Percentiles rank a stretch among this genome's conserved stretches.
Conservation (phyloP, 768 basidiomycete genomes). For the Leccinum aurantiacum region DNA sequence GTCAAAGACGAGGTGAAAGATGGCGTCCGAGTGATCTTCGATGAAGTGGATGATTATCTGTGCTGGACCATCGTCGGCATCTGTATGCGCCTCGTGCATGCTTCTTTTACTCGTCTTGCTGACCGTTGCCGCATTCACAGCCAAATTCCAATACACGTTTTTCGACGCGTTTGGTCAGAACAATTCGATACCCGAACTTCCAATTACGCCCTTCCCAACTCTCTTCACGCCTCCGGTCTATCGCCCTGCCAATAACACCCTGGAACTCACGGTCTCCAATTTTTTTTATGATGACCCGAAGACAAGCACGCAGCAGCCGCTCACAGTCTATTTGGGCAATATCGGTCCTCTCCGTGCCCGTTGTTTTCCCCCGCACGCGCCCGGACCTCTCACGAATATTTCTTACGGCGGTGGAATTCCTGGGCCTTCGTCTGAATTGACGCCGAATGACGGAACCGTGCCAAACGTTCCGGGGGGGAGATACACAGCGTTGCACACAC, state of each 20-base stretch:
- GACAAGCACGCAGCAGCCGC: constrained; percentile 60
- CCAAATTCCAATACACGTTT: constrained; percentile 93
- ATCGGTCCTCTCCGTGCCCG: constrained; percentile 82
- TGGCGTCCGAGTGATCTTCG: constrained; percentile 69
- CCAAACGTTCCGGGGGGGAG: constrained; percentile 39
- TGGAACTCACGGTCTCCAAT: constrained; percentile 85
- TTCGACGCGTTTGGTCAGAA: constrained; percentile 87
- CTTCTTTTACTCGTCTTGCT: constrained; percentile 13
- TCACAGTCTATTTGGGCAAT: constrained; percentile 88
- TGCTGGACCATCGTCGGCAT: constrained; percentile 97
- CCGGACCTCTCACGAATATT: constrained; percentile 65
- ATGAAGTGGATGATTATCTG: constrained; percentile 92
- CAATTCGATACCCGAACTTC: constrained; percentile 69
- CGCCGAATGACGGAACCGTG: constrained; percentile 26
- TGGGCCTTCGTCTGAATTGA: constrained; percentile 36
- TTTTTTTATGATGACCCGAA: constrained; percentile 82
- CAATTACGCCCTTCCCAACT: constrained; percentile 90
- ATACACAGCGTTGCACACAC: constrained; percentile 67
- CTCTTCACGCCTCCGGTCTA: constrained; percentile 79
- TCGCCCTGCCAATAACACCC: constrained; percentile 64
- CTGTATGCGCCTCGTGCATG: constrained; percentile 52
- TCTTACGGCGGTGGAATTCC: constrained; percentile 54
- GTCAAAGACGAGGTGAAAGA: constrained; percentile 83
- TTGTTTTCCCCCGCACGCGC: constrained; percentile 70
- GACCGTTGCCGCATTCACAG: constrained; percentile 39